Evolutionary conservation across 2,329 filamentous ascomycete species (phyloP), one percentile per base, ranked within the genome.

Genomic region (Penicillium corylophilum): DNA sequence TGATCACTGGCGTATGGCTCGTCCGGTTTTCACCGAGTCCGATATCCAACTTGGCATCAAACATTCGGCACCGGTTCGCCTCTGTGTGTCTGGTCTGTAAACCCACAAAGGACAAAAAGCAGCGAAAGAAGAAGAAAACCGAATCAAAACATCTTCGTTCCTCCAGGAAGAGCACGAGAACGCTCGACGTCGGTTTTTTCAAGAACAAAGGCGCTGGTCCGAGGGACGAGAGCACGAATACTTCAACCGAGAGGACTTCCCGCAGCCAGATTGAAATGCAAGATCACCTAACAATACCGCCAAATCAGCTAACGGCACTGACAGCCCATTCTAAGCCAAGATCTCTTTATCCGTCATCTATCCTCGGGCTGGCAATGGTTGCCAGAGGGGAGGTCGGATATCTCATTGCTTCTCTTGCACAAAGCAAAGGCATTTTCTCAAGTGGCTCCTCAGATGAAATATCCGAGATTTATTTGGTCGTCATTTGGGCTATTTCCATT

Each of bases 381-480:
- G 83, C 88, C 0, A 78, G 88, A n/a, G 88, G 89, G 0, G 89
- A 94, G 66, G 89, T 93, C 29, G 88, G 88, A 0, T 90, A 90
- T 55, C 68, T 93, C 39, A 89, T 94, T 54, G 84, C 85, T 1
- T 83, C 85, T 0, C 68, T 91, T 0, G 86, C 86, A 0, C 79
- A 89, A 61, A 78, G 71, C 5, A 71, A 74, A 13, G 77, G 78
- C 0, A 73, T 82, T 10, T 82, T 82, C 33, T 36, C 46, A 9
- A 39, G 12, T 9, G 54, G 38, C 4, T 42, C 56, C 1, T 28
- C 26, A 9, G 53, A 39, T 1, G 51, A 54, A 6, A 66, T 68
- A 15, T 74, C 76, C 0, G 75, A 80, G 31, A 73, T 79, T 0
- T 83, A 81, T 53, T 65, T 83, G 3, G 71, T 81, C 0, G 76